phyloP scores from a whole-genome alignment of 768 basidiomycete genomes.

The Kwoniella sp. region DNA sequence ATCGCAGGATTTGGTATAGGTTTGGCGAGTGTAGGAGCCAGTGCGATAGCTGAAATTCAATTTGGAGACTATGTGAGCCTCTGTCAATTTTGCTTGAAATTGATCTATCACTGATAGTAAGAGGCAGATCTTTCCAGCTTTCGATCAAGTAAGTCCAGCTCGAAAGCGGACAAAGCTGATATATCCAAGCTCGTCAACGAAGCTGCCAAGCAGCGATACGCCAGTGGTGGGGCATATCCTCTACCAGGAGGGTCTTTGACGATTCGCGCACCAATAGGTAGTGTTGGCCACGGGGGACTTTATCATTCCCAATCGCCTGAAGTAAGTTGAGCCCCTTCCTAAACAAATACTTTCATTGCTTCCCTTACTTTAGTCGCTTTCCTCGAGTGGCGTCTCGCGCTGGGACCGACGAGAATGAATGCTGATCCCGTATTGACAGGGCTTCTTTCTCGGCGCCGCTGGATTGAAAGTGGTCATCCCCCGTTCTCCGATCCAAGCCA shows the following conservation, averaged over 20 bases:
- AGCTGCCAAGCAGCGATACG: conserved; percentile 88
- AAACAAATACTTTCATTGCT: neutral
- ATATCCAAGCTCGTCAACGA: conserved; percentile 80
- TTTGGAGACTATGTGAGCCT: conserved; percentile 55
- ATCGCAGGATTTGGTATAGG: conserved; percentile 95
- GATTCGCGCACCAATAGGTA: conserved; percentile 82
- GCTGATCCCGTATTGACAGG: conserved; percentile 28
- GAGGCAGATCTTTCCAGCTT: conserved; percentile 81
- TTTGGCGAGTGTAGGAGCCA: conserved; percentile 87
- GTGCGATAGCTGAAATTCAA: conserved; percentile 86
- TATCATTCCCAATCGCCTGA: conserved; percentile 97
- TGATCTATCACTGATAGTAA: neutral
- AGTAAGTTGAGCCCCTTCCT: too few species aligned
- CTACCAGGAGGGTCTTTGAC: conserved; percentile 65
- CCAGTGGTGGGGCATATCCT: conserved; percentile 68
- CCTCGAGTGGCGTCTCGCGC: too few species aligned
- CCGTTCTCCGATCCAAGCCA: conserved; percentile 92
- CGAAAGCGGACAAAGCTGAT: neutral
- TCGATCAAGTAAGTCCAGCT: conserved; percentile 75
- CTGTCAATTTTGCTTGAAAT: neutral
- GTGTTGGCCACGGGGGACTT: conserved; percentile 85
- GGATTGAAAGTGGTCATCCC: conserved; percentile 96
- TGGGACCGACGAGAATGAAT: neutral
- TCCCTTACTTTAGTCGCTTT: neutral
- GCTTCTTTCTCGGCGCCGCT: conserved; percentile 86